Evolutionary conservation across 2,329 filamentous ascomycete species (phyloP).

Genomic region (Corniculantispora saksenae): DNA sequence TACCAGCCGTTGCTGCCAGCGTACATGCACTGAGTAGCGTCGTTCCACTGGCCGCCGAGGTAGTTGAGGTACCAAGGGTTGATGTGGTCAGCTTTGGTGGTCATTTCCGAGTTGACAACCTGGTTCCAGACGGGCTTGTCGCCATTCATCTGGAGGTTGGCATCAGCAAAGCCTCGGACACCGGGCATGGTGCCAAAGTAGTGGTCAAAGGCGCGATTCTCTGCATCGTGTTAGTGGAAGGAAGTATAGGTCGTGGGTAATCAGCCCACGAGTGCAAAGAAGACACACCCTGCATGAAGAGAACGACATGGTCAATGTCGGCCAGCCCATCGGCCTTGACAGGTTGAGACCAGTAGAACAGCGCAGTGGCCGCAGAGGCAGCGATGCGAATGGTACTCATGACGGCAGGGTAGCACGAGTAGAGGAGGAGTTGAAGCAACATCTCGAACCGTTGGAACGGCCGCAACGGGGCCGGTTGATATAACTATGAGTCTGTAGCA

Average conservation of each 20-base stretch:
- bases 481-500: background rate
- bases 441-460: background rate
- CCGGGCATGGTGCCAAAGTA: constrained; percentile 59
- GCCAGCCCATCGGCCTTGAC: constrained; percentile 10
- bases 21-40: constrained; percentile 56
- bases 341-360: constrained; percentile 9
- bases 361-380: background rate
- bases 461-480: constrained; percentile 1
- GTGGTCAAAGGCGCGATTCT: constrained; percentile 43
- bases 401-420: constrained; percentile 2
- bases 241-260: no score
- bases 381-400: constrained; percentile 15
- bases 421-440: constrained; percentile 1
- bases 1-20: constrained; percentile 54
- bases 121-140: constrained; percentile 49
- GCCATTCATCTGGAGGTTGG: constrained; percentile 53
- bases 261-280: no score
- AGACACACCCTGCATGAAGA: constrained; percentile 53
- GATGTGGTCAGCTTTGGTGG: constrained; percentile 42
- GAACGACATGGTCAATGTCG: constrained; percentile 58
- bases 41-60: constrained; percentile 48
- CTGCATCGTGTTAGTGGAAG: constrained; percentile 21
- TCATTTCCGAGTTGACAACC: constrained; percentile 41
- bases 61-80: constrained; percentile 59
- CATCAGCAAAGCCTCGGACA: constrained; percentile 56